A percentile compares a stretch with the other conserved stretches of the same genome.
Evolutionary conservation across 352 stramenopile genomes (phyloP).

Genomic region (Saprolegnia parasitica): DNA sequence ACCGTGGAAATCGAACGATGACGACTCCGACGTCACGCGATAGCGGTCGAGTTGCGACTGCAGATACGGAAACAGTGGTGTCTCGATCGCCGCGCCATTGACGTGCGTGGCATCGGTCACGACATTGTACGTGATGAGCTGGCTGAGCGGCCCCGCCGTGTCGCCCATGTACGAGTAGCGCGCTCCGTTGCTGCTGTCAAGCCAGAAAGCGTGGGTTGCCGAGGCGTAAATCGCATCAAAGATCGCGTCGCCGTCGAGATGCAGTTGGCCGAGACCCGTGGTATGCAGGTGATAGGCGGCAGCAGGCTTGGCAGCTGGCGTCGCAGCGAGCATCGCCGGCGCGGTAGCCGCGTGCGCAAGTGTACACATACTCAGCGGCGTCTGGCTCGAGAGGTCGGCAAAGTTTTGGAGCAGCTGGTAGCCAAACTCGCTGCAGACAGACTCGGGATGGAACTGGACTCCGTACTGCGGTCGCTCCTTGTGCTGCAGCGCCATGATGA

Average conservation of each 20-base stretch:
- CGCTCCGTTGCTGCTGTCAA: conserved; percentile 72
- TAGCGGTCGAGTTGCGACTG: conserved; percentile 22
- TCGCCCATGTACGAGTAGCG: conserved; percentile 80
- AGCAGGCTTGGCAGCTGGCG: neutral
- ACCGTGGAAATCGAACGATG: conserved; percentile 73
- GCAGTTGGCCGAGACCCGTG: neutral
- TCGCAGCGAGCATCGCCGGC: neutral
- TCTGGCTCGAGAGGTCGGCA: conserved; percentile 49
- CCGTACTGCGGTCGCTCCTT: conserved; percentile 84
- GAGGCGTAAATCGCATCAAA: conserved; percentile 50
- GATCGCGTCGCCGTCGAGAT: conserved; percentile 31
- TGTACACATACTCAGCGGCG: conserved; percentile 41
- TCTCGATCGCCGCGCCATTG: neutral
- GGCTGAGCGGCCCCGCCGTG: conserved; percentile 45
- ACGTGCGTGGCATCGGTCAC: conserved; percentile 44
- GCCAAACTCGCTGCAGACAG: conserved; percentile 85
- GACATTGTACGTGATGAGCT: conserved; percentile 63
- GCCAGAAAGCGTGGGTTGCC: conserved; percentile 61
- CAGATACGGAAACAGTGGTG: conserved; percentile 19
- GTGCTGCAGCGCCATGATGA: conserved; percentile 89
- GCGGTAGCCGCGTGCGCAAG: conserved; percentile 52
- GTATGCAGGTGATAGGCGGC: neutral
- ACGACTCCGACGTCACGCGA: conserved; percentile 31
- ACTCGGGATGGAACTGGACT: conserved; percentile 97
- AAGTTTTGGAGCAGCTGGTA: conserved; percentile 90